phyloP scores from a whole-genome alignment of 768 basidiomycete genomes.

The Termitomyces sp. region DNA sequence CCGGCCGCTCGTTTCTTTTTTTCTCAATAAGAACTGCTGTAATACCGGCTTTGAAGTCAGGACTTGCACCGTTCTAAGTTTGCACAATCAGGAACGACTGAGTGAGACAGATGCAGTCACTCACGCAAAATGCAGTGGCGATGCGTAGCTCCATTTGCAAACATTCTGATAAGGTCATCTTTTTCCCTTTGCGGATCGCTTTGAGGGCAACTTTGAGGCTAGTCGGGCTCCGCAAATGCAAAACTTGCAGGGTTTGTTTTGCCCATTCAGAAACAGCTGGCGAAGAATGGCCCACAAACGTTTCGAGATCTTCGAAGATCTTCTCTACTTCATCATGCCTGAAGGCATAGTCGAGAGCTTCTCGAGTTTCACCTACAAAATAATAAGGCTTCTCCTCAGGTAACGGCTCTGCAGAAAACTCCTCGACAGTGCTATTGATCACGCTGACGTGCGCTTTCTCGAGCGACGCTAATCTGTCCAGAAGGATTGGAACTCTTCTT shows the following conservation, averaged over 20 bases:
- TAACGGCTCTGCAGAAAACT: slow-evolving; percentile 69
- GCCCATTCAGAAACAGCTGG: slow-evolving; percentile 68
- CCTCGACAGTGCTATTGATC: slow-evolving; percentile 54
- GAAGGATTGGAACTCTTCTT: slow-evolving; percentile 62
- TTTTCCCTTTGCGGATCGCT: slow-evolving; percentile 69
- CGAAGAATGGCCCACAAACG: slow-evolving; percentile 33
- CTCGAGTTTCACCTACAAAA: slow-evolving; percentile 56
- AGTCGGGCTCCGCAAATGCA: slow-evolving; percentile 80
- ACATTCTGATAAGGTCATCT: slow-evolving; percentile 54
- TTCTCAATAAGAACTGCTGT: slow-evolving; percentile 52
- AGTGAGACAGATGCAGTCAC: slow-evolving; percentile 24
- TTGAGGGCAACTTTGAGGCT: slow-evolving; percentile 86
- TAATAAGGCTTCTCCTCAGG: slow-evolving; percentile 46
- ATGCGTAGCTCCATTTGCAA: slow-evolving; percentile 85
- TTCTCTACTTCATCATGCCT: slow-evolving; percentile 60
- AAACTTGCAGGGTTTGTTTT: slow-evolving; percentile 48
- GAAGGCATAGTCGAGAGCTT: slow-evolving; percentile 82
- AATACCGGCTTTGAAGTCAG: slow-evolving; percentile 84
- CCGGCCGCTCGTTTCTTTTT: slow-evolving; percentile 37
- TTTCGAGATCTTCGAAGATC: slow-evolving; percentile 55
- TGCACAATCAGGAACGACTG: slow-evolving; percentile 11
- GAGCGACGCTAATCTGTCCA: slow-evolving; percentile 58
- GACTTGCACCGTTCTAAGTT: slow-evolving; percentile 62
- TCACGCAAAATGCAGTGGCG: slow-evolving; percentile 84
- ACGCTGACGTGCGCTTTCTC: slow-evolving; percentile 34